Evolutionary conservation across 495 filamentous ascomycete genomes (phyloP), one percentile per base, ranked within the genome.

Genomic region (Trypethelium eluteriae): DNA sequence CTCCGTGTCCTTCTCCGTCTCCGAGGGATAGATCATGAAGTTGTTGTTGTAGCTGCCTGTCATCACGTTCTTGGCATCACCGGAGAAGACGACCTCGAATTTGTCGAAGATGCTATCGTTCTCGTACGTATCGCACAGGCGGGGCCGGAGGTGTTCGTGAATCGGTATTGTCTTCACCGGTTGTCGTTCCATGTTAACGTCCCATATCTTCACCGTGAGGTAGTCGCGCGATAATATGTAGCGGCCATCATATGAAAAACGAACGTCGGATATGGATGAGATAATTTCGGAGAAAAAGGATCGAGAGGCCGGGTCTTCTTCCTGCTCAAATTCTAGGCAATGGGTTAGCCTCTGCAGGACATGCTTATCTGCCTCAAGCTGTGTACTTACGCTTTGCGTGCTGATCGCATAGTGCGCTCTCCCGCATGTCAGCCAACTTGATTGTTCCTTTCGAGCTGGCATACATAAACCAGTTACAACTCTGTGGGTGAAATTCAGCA

Each of bases 381-480:
- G 25, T 25, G 10, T 25, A 82, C 91, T 73, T 86, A 98, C 94
- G 81, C 77, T 98, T 98, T 34, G 90, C 86, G 74, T 98, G 94
- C 72, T 94, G 85, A 75, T 98, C 94, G 76, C 94, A 98, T 65
- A 98, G 80, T 44, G 94, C 94, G 68, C 92, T 93, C 80, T 96
- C 88, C 67, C 94, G 83, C 94, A 98, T 98, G 74, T 98, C 94
- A 39, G 94, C 94, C 64, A 98, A 82, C 80, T 98, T 98, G 81
- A 98, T 98, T 11, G 94, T 98, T 64, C 94, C 94, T 78, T 98
- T 98, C 62, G 93, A 97, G 75, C 93, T 97, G 66, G 94, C 94
- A 76, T 98, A 98, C 95, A 98, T 98, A 79, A 98, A 98, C 92
- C 91, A 96, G 78, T 98, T 98, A 81, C 94, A 98, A 81, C 93